These are phyloP conservation scores for Mycena metata DNA, from an alignment of 768 basidiomycete genomes.

Conservation along the genomic window DNA sequence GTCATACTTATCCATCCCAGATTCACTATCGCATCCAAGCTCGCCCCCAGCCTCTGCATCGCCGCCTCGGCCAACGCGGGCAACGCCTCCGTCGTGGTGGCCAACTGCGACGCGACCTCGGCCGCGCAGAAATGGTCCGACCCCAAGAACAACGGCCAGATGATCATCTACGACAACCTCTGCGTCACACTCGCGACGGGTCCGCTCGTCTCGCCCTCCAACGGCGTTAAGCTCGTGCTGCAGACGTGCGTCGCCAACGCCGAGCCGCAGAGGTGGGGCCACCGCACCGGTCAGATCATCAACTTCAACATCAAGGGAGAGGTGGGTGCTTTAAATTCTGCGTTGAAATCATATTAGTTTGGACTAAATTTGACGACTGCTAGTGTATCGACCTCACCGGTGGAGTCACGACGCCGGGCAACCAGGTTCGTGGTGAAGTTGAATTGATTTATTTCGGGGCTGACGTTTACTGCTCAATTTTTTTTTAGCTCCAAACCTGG, in stretches of 20 bases:
- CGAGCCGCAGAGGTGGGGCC: neutral
- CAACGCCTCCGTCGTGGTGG: slow-evolving; percentile 24
- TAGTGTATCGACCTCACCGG: neutral
- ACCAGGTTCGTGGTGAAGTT: neutral
- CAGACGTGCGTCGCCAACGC: neutral
- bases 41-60: slow-evolving; percentile 20
- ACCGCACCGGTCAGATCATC: neutral
- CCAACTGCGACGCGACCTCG: neutral
- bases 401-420: neutral
- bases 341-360: too few species aligned
- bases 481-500: neutral
- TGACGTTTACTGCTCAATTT: too few species aligned
- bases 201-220: neutral
- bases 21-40: slow-evolving; percentile 19
- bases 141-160: neutral
- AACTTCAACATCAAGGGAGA: neutral
- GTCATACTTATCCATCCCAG: neutral
- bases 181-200: neutral
- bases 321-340: too few species aligned
- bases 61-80: slow-evolving; percentile 13
- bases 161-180: slow-evolving; percentile 2
- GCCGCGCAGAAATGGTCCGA: neutral
- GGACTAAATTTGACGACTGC: too few species aligned
- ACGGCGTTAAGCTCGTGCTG: neutral
- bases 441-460: too few species aligned